Percentiles rank a stretch among this genome's conserved stretches.
Evolutionary conservation across 2,329 filamentous ascomycete genomes (phyloP).

Genomic region (Pestalotiopsis sp.): DNA sequence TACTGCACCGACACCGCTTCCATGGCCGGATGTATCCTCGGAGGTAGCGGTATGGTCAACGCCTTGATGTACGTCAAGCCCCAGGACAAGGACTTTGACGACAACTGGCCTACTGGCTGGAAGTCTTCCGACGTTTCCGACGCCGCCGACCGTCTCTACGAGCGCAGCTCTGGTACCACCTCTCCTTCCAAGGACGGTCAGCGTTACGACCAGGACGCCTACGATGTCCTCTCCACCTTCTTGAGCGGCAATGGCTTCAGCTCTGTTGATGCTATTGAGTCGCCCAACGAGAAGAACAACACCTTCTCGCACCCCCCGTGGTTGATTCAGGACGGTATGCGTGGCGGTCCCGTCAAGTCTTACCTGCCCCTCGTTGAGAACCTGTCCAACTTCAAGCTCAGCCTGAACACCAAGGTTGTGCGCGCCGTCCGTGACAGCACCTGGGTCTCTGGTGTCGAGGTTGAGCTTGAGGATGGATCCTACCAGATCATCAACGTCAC

Average conservation of each 20-base stretch:
- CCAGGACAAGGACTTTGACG: slow-evolving; percentile 32
- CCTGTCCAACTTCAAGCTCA: slow-evolving; percentile 20
- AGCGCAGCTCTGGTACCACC: slow-evolving; percentile 28
- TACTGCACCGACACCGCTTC: slow-evolving; percentile 38
- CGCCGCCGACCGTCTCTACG: slow-evolving; percentile 29
- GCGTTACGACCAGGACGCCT: slow-evolving; percentile 20
- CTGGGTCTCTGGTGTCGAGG: slow-evolving; percentile 55
- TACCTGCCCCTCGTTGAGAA: slow-evolving; percentile 20
- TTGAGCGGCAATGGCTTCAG: slow-evolving; percentile 19
- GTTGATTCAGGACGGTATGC: slow-evolving; percentile 37
- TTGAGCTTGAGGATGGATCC: slow-evolving; percentile 48
- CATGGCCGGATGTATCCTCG: slow-evolving; percentile 38
- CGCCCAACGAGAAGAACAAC: slow-evolving; percentile 20
- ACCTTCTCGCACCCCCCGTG: slow-evolving; percentile 51
- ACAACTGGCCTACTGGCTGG: slow-evolving; percentile 34
- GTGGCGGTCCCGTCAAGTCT: slow-evolving; percentile 20
- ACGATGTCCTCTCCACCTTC: slow-evolving; percentile 19
- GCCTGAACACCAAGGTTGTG: slow-evolving; percentile 23
- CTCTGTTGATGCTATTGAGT: slow-evolving; percentile 15
- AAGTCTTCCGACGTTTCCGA: slow-evolving; percentile 26
- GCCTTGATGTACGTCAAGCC: slow-evolving; percentile 35
- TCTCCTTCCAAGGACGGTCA: slow-evolving; percentile 27
- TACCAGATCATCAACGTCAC: slow-evolving; percentile 56
- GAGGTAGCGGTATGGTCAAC: slow-evolving; percentile 37
- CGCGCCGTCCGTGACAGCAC: slow-evolving; percentile 36